Evolutionary conservation across 805 yeast species (phyloP).

Genomic region (Teunomyces panamensis): DNA sequence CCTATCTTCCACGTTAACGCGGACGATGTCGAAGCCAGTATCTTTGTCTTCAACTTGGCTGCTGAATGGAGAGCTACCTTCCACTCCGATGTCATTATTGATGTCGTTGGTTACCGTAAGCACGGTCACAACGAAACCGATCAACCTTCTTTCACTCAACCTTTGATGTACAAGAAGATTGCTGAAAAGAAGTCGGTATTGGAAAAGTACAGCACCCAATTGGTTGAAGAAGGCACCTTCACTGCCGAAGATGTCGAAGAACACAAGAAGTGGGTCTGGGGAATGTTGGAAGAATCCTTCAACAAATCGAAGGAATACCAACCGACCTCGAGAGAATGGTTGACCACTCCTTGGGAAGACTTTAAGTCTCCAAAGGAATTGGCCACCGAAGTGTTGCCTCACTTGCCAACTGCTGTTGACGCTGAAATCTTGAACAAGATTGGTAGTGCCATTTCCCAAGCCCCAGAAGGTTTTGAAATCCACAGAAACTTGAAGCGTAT

Average conservation of each 20-base stretch:
- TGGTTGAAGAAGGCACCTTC: constrained; percentile 84
- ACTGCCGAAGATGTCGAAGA: constrained; percentile 87
- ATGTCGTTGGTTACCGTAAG: constrained; percentile 97
- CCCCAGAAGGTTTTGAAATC: constrained; percentile 84
- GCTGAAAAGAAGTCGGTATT: constrained; percentile 86
- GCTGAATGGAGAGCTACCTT: constrained; percentile 98
- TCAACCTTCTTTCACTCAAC: constrained; percentile 98
- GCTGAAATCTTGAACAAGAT: constrained; percentile 69
- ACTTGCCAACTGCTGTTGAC: constrained; percentile 89
- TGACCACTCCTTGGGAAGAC: constrained; percentile 98
- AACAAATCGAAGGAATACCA: constrained; percentile 82
- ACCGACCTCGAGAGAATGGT: constrained; percentile 95
- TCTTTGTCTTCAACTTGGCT: constrained; percentile 90
- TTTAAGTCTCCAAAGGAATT: constrained; percentile 97
- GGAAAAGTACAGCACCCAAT: constrained; percentile 77
- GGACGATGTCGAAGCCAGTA: constrained; percentile 92
- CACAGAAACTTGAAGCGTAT: constrained; percentile 97
- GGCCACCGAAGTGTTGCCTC: constrained; percentile 93
- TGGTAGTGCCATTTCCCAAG: constrained; percentile 74
- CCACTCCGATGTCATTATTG: constrained; percentile 95
- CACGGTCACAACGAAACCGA: constrained; percentile 99
- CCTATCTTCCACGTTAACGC: constrained; percentile 99
- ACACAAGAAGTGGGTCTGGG: constrained; percentile 98
- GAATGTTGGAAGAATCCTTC: constrained; percentile 85
- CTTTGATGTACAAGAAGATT: constrained; percentile 90